Conservation (phyloP, 2,329 filamentous ascomycete genomes). For the Scytalidium sp. region DNA sequence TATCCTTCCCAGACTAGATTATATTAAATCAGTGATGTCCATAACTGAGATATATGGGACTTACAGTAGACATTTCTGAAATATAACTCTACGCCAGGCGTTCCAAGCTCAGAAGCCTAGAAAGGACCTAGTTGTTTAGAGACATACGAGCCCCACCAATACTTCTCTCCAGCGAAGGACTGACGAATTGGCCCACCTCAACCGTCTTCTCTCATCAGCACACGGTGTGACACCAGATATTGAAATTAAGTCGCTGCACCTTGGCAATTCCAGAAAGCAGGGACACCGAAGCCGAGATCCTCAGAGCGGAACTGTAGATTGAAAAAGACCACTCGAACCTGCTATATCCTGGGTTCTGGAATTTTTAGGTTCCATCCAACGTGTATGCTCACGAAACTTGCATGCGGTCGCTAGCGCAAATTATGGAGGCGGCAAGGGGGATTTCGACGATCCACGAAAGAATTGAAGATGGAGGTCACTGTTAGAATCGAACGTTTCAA, state of each 20-base stretch:
- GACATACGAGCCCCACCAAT: conserved; percentile 12
- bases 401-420: background rate
- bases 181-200: conserved; percentile 12
- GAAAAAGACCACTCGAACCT: background rate
- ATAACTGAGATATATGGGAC: conserved; percentile 9
- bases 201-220: conserved; percentile 13
- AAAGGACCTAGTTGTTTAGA: conserved; percentile 10
- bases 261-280: background rate
- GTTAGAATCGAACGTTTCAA: background rate
- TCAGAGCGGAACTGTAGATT: background rate
- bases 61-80: conserved; percentile 26
- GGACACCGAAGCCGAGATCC: background rate
- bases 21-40: conserved; percentile 5
- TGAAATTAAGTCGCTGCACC: background rate
- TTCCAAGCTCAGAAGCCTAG: conserved; percentile 15
- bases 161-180: conserved; percentile 12
- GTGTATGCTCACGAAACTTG: background rate
- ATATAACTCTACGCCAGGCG: conserved; percentile 10
- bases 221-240: background rate
- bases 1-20: conserved; percentile 18
- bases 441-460: background rate
- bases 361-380: background rate
- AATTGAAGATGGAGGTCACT: background rate
- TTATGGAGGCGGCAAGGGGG: background rate
- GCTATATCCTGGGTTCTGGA: background rate